A percentile compares a stretch with the other conserved stretches of the same genome.
Conservation (phyloP, 1,284 basidiomycete genomes). For the Puccinia horiana region DNA sequence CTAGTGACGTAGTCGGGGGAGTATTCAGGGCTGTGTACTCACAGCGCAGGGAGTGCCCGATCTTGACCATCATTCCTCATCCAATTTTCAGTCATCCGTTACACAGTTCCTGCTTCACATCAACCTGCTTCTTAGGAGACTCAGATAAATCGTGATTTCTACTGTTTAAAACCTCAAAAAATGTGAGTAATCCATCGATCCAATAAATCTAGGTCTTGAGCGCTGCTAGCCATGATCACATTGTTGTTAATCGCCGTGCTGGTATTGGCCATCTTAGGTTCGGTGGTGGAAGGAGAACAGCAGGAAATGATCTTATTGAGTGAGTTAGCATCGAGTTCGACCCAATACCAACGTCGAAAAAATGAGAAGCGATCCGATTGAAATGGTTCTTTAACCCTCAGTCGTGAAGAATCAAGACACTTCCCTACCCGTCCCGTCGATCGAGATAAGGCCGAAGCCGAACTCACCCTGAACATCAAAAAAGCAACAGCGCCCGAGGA, state of each 20-base stretch:
- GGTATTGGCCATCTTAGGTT: constrained; percentile 20
- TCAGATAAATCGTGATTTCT: no score
- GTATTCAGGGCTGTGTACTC: no score
- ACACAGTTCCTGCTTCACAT: no score
- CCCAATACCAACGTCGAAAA: neutral
- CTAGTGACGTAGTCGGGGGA: neutral
- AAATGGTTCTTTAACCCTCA: constrained; percentile 12
- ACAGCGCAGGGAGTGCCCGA: no score
- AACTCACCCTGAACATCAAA: constrained; percentile 89
- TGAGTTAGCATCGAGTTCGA: neutral
- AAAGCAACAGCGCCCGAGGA: constrained; percentile 92
- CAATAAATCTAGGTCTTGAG: neutral
- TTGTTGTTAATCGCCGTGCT: neutral
- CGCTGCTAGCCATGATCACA: neutral
- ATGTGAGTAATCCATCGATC: neutral
- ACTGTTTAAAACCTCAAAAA: neutral
- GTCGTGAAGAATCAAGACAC: constrained; percentile 61
- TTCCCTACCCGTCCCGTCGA: constrained; percentile 93
- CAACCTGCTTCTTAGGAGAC: no score
- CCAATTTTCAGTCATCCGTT: no score
- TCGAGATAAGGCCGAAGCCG: constrained; percentile 91
- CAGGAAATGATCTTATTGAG: constrained; percentile 43
- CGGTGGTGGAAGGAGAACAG: constrained; percentile 38
- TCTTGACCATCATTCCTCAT: no score
- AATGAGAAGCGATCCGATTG: neutral